phyloP scores from a whole-genome alignment of 2,329 filamentous ascomycete genomes.

The Alternaria consortialis region DNA sequence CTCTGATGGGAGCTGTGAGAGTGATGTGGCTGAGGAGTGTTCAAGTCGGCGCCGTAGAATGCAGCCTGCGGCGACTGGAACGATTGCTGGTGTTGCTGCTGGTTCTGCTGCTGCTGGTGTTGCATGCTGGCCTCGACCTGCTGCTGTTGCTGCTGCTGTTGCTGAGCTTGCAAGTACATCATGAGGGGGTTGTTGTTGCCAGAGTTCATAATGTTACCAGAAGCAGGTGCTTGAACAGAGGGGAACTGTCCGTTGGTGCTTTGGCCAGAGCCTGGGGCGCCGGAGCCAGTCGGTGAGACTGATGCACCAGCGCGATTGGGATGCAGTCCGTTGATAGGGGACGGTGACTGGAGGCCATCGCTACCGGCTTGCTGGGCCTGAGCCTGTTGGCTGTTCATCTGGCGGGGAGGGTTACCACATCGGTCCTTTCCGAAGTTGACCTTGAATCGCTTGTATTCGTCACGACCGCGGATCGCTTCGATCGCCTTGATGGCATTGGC shows the following conservation, averaged over 20 bases:
- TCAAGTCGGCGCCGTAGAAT: slow-evolving; percentile 75
- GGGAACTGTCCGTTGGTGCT: slow-evolving; percentile 66
- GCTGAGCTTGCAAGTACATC: slow-evolving; percentile 83
- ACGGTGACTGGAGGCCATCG: slow-evolving; percentile 65
- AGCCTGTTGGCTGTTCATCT: slow-evolving; percentile 70
- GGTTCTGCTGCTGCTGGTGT: slow-evolving; percentile 36
- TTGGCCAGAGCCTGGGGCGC: slow-evolving; percentile 64
- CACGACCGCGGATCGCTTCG: slow-evolving; percentile 90
- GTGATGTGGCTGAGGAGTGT: slow-evolving; percentile 69
- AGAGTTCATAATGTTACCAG: slow-evolving; percentile 79
- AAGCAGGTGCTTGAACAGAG: slow-evolving; percentile 69
- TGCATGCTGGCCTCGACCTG: slow-evolving; percentile 51
- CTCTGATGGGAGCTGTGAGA: slow-evolving; percentile 66
- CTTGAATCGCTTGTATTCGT: slow-evolving; percentile 98
- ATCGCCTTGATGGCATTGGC: slow-evolving; percentile 99
- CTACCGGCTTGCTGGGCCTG: slow-evolving; percentile 73
- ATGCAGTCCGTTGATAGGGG: slow-evolving; percentile 66
- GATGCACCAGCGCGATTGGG: slow-evolving; percentile 63
- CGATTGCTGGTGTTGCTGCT: slow-evolving; percentile 61
- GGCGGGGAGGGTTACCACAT: slow-evolving; percentile 93
- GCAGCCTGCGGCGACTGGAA: slow-evolving; percentile 80
- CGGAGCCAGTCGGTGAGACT: slow-evolving; percentile 68
- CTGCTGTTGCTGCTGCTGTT: slow-evolving; percentile 55
- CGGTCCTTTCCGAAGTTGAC: slow-evolving; percentile 99
- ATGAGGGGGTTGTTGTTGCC: slow-evolving; percentile 87